Conservation (phyloP, 805 yeast genomes). For the Lipomyces yamanashiensis region DNA sequence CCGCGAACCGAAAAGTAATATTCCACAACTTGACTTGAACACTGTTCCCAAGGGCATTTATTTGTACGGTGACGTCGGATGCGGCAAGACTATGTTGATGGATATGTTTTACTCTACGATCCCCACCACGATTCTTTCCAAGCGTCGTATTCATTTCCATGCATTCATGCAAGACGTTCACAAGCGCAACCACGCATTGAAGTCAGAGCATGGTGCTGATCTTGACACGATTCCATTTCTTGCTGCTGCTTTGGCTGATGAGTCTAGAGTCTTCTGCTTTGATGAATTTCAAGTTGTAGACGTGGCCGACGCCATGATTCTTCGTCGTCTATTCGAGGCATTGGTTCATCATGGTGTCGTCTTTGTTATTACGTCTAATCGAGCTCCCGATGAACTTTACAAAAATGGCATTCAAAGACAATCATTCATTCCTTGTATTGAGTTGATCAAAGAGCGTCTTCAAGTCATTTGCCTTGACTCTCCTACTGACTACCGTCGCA, state of each 20-base stretch:
- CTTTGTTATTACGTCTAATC: constrained; percentile 89
- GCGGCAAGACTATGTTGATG: constrained; percentile 98
- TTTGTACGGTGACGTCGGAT: constrained; percentile 95
- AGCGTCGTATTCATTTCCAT: constrained; percentile 88
- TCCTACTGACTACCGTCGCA: constrained; percentile 90
- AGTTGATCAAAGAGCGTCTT: constrained; percentile 71
- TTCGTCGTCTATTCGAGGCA: constrained; percentile 74
- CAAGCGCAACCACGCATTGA: constrained; percentile 79
- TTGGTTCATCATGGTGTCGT: constrained; percentile 73
- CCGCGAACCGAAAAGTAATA: constrained; percentile 21
- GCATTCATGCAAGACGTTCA: constrained; percentile 96
- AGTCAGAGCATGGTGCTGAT: constrained; percentile 66
- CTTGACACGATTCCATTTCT: constrained; percentile 81
- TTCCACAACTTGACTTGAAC: constrained; percentile 17
- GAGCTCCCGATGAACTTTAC: constrained; percentile 93
- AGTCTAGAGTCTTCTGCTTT: constrained; percentile 81
- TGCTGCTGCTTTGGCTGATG: constrained; percentile 80
- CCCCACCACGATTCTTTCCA: constrained; percentile 70
- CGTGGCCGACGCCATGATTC: constrained; percentile 97
- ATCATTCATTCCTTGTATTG: constrained; percentile 90
- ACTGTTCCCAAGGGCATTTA: constrained; percentile 77
- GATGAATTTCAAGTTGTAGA: constrained; percentile 98
- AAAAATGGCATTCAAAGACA: constrained; percentile 92
- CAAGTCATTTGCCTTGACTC: constrained; percentile 82
- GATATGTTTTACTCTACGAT: constrained; percentile 87